Conservation (phyloP, 2,329 filamentous ascomycete genomes). For the Fusarium fujikuroi region DNA sequence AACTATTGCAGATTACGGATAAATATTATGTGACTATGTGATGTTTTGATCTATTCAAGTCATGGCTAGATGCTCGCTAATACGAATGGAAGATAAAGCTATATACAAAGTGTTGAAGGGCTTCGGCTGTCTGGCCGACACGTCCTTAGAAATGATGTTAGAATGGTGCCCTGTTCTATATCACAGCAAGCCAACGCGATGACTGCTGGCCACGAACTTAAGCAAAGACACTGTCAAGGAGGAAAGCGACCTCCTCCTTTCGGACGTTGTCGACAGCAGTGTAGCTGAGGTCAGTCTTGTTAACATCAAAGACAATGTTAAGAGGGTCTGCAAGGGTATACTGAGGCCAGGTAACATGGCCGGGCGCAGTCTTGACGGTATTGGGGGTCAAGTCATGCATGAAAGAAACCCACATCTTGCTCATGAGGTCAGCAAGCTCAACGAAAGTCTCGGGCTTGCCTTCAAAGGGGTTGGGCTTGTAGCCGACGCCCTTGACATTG, state of each 20-base stretch:
- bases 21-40: too few relatives aligned
- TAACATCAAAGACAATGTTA: conserved; percentile 63
- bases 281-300: conserved; percentile 53
- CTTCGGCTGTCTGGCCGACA: neutral
- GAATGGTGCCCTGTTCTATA: neutral
- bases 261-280: conserved; percentile 59
- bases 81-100: neutral
- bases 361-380: neutral
- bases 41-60: neutral
- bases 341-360: conserved; percentile 52
- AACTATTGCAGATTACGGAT: neutral
- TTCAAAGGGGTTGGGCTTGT: conserved; percentile 50
- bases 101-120: neutral
- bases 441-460: conserved; percentile 52
- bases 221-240: conserved; percentile 42
- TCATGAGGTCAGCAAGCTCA: conserved; percentile 59
- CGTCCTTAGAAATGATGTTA: neutral
- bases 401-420: conserved; percentile 63
- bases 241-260: conserved; percentile 53
- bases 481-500: conserved; percentile 59
- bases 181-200: neutral
- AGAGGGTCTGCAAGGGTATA: conserved; percentile 54
- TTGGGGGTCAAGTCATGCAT: conserved; percentile 25
- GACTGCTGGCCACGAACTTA: neutral
- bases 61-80: neutral